These are phyloP conservation scores for Acer saccharum DNA, from an alignment of 345 rosid genomes.

Conservation along the genomic window DNA sequence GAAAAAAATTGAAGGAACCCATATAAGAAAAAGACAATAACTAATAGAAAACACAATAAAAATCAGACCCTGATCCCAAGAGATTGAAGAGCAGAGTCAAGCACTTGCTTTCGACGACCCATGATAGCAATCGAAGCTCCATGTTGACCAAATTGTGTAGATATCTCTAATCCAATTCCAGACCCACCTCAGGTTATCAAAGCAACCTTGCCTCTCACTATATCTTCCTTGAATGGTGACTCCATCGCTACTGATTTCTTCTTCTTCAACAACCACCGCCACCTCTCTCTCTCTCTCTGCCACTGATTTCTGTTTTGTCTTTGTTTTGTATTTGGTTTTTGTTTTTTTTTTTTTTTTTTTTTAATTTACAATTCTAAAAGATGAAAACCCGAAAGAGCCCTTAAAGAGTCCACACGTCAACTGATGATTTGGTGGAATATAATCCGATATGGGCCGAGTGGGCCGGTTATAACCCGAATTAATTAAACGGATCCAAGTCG, in stretches of 20 bases:
- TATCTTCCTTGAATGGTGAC: conserved; percentile 69
- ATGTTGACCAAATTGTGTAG: conserved; percentile 66
- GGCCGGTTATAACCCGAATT: too few relatives aligned
- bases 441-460: too few relatives aligned
- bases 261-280: background rate
- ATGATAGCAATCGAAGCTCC: conserved; percentile 78
- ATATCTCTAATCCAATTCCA: conserved; percentile 84
- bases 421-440: background rate
- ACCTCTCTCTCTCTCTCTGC: background rate
- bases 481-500: too few relatives aligned
- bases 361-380: too few relatives aligned
- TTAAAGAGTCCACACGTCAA: background rate
- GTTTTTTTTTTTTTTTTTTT: too few relatives aligned
- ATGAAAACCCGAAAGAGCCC: too few relatives aligned
- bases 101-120: conserved; percentile 72
- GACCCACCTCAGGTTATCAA: conserved; percentile 85
- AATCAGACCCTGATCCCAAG: conserved; percentile 56
- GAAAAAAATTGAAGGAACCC: background rate
- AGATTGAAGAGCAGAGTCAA: conserved; percentile 58
- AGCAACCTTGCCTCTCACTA: conserved; percentile 59
- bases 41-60: background rate
- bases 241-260: conserved; percentile 33
- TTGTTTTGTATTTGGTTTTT: too few relatives aligned
- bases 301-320: too few relatives aligned
- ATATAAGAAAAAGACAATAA: background rate